A percentile compares a stretch with the other conserved stretches of the same genome.
Evolutionary conservation across 2,329 filamentous ascomycete species (phyloP).

Genomic region (Xylariaceae sp.): DNA sequence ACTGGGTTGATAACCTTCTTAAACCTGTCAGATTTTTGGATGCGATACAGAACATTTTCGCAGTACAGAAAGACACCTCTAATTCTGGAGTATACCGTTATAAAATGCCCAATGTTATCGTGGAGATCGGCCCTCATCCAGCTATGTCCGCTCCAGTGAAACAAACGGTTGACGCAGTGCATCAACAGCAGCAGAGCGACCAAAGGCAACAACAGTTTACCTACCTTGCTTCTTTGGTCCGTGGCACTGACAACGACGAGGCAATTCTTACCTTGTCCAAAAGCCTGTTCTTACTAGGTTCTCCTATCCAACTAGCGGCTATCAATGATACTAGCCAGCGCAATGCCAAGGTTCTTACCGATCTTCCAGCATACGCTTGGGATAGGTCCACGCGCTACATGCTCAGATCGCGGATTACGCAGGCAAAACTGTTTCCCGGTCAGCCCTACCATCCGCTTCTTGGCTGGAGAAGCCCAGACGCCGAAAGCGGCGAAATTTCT

Average conservation of each 20-base stretch:
- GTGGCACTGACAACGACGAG: constrained; percentile 9
- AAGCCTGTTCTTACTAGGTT: constrained; percentile 17
- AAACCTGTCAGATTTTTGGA: constrained; percentile 38
- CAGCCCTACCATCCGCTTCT: constrained; percentile 17
- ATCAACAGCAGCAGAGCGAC: constrained; percentile 13
- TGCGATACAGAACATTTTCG: constrained; percentile 14
- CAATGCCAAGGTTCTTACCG: constrained; percentile 20
- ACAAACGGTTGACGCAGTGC: constrained; percentile 24
- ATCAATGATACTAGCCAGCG: constrained; percentile 17
- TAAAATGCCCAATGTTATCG: constrained; percentile 4
- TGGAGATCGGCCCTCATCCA: constrained; percentile 40
- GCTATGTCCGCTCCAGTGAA: constrained; percentile 34
- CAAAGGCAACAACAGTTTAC: constrained; percentile 17
- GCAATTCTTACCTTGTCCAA: constrained; percentile 11
- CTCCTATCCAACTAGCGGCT: constrained; percentile 6
- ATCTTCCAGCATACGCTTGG: constrained; percentile 28
- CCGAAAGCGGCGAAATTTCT: constrained; percentile 31
- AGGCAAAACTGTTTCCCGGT: constrained; percentile 15
- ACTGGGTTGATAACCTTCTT: constrained; percentile 42
- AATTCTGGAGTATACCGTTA: no score
- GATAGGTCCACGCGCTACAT: constrained; percentile 17
- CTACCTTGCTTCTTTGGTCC: constrained; percentile 21
- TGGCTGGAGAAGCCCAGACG: constrained; percentile 23
- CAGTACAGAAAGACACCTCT: not conserved
- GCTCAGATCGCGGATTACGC: constrained; percentile 10